Base-by-base conservation (phyloP, 345 rosid species). In the Geranium brycei region DNA sequence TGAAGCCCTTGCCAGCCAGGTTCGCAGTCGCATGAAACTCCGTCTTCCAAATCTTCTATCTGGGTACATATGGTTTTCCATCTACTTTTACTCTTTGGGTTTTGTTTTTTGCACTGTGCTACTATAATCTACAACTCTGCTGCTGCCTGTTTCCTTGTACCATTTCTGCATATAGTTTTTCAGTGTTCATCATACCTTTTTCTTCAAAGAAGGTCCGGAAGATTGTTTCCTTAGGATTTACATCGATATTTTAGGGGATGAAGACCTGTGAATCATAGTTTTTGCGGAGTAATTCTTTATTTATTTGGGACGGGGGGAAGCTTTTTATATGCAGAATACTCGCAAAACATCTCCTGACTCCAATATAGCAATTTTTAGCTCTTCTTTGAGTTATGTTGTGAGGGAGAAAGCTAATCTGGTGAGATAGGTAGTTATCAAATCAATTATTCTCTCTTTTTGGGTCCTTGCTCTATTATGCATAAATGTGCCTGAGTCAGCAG, bases 11-110 rank as follows among this genome's bases (percentile, higher is more conserved):
- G 97, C 97, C 64, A 69, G 85, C 73, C 99, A 91, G 81, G 88
- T 95, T 65, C 96, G 92, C 62, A 87, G 76, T 65, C 85, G 99
- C 30, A 84, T 91, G 92, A 95, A 86, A 75, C 78, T 95, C 63
- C 80, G 99, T 83, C 85, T 95, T 76, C 99, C 99, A 6, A 95
- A 77, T 78, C 82, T 95, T 51, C 89, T 95, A 31, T 85, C 96
- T 58, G 97, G 97, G 99, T 95, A 91, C 64, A 63, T 73, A 19
- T 59, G 61, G 75, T 66, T 23, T 62, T 64, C 61, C 62, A 4
- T 19, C 64, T 19, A 17, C 38, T 30, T 55, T 32, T 17, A 57
- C 58, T 30, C 41, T 35, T 35, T 35, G 41, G 41, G 1, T 18
- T 38, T 41, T 62, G 65, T 8, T 16, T 28, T 64, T 0, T 17